phyloP scores from a whole-genome alignment of 257 asterid species.

The Capsicum pubescens region DNA sequence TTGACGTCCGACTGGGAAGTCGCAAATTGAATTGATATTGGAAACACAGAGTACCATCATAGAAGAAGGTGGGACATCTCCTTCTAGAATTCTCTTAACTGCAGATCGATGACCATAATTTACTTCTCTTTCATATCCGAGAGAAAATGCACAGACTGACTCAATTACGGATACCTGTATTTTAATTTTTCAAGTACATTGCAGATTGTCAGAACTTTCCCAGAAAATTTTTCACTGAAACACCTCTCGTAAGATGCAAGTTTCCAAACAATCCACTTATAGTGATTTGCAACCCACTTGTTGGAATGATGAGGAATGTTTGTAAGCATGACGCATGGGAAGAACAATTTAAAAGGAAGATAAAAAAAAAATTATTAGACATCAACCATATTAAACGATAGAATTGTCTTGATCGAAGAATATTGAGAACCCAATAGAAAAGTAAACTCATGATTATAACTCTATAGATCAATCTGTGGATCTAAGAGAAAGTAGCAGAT shows the following conservation, averaged over 20 bases:
- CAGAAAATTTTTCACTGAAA: conserved; percentile 70
- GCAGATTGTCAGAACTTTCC: conserved; percentile 66
- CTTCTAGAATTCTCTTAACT: conserved; percentile 82
- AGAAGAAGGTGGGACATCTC: conserved; percentile 82
- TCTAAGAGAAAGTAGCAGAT: conserved; percentile 5
- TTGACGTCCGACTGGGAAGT: conserved; percentile 46
- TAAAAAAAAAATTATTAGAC: background rate
- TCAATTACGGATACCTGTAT: conserved; percentile 63
- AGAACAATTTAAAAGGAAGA: conserved; percentile 14
- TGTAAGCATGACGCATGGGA: conserved; percentile 17
- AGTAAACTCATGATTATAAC: background rate
- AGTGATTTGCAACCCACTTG: conserved; percentile 93
- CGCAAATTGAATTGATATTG: conserved; percentile 53
- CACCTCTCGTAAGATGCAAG: conserved; percentile 89
- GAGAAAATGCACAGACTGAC: conserved; percentile 27
- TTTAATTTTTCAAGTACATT: conserved; percentile 89
- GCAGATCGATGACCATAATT: conserved; percentile 93
- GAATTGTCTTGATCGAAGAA: background rate
- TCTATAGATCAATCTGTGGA: conserved; percentile 22
- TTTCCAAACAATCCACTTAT: conserved; percentile 97
- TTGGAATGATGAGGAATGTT: conserved; percentile 29
- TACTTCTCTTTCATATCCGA: conserved; percentile 81
- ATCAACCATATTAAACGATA: background rate
- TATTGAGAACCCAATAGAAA: background rate
- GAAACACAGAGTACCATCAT: conserved; percentile 90